Base-by-base conservation (phyloP, 2,329 filamentous ascomycete genomes). In the Paraphaeosphaeria sporulosa region DNA sequence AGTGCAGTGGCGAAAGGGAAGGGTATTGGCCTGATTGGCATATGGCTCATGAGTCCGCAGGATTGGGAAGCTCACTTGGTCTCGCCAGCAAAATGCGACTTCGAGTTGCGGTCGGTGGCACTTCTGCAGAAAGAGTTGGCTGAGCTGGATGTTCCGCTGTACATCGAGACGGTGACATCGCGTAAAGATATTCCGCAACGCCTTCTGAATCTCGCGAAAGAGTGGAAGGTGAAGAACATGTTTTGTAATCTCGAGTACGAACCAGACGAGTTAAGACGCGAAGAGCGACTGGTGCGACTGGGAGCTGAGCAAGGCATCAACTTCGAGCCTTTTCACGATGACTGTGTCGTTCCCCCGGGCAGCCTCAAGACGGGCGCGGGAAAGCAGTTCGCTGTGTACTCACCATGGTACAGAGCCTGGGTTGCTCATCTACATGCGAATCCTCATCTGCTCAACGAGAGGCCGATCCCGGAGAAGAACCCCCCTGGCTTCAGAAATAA, bases 211-310 rank as follows among this genome's bases (percentile, higher is more conserved):
- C 79, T 94, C 43, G 86, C 90, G 74, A 80, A 86, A 32, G 80
- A 87, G 62, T 97, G 92, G 93, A 86, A 86, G 0, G 90, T 87
- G 0, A 89, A 84, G 51, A 90, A 95, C 69, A 65, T 97, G 2
- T 96, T 88, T 70, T 88, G 90, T 50, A 97, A 96, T 72, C 87
- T 93, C 59, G 93, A 97, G 74, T 97, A 96, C 70, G 94, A 97
- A 75, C 92, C 96, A 0, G 94, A 97, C 72, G 94, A 97, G 78
- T 78, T 97, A 59, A 83, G 93, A 46, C 84, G 93, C 6, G 94
- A 97, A 69, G 87, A 88, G 1, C 82, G 81, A 30, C 78, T 96
- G 70, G 84, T 92, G 0, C 84, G 81, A 30, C 76, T 83, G 43
- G 86, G 90, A 61, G 78, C 89, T 1, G 83, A 87, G 17, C 85